Evolutionary conservation across 2,329 filamentous ascomycete species (phyloP), one percentile per base, ranked within the genome.

Genomic region (Calonectria pseudoreteaudii): DNA sequence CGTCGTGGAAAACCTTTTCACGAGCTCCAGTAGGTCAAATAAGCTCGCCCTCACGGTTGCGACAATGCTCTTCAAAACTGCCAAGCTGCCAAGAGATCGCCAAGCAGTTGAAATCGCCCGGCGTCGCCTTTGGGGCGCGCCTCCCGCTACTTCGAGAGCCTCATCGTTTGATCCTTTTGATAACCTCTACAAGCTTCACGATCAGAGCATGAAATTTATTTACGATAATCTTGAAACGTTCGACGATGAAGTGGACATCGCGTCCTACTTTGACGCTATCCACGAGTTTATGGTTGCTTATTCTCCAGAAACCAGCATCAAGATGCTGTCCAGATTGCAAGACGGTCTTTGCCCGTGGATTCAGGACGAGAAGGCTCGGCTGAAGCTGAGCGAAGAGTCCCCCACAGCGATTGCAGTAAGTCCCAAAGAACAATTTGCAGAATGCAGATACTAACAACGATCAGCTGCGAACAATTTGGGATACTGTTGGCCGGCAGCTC

Each of bases 21-120:
- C 66, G 23, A 66, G 20, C 10, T 41, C 67, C 10, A 70, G 73
- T 26, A 74, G 73, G 38, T 73, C 78, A 5, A 60, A 72, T 3
- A 34, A 80, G 6, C 85, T 81, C 26, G 76, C 81, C 0, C 74
- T 88, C 16, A 81, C 80, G 28, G 85, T 84, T 13, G 79, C 85
- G 1, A 82, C 84, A n/a, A 85, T 86, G 58, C 79, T 91, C 2
- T 81, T 91, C 9, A 83, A 85, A 2, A 77, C 82, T 53, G 88
- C 91, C 14, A 88, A 83, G 47, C 87, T 92, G 66, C 92, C 92
- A 9, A 87, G 88, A 14, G 92, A 92, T 77, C 87, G 87, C 9
- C 90, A 92, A 74, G 90, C 91, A 14, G 85, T 95, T 6, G 93
- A 95, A 71, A 88, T 90, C 67, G 92, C 91, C 68, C 88, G 91